Base-by-base conservation (phyloP, 352 stramenopile genomes). In the Phytophthora cajani region DNA sequence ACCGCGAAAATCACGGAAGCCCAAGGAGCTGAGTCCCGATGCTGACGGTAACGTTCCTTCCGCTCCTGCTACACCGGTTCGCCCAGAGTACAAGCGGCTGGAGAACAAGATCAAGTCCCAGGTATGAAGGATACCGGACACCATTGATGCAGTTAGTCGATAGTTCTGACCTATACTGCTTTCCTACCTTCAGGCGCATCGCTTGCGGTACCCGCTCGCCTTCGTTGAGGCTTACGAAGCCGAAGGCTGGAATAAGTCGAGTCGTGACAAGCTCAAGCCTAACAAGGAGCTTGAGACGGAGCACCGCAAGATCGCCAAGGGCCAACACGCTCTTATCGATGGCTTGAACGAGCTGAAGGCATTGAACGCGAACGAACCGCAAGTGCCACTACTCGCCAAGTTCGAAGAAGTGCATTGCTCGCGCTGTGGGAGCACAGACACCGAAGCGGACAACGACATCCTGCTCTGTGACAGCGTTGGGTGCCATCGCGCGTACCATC, bases 181-280 rank as follows among this genome's bases (percentile, higher is more conserved):
- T 54, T 54, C 14, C 11, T 66, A 38, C 10, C 27, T 53, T 33
- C 53, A 91, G 84, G 74, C 86, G 3, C 82, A 84, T 30, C 75
- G 80, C 42, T 61, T 93, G 25, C 71, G 81, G 2, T 94, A 92
- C 50, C 67, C 87, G 10, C 62, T 90, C 55, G 82, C 85, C n/a
- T 96, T 93, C 57, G 38, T 95, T n/a, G 87, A 96, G 17, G 87
- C 87, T 19, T 96, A 96, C 64, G 89, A 93, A 72, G 74, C 73
- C 0, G 83, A 95, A 40, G 89, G 89, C n/a, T 96, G 89, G 89
- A 83, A 84, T 23, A 85, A 84, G 23, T 79, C 84, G 38, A 94
- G 82, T 40, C 74, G 64, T 25, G 87, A 96, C 65, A 95, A 94
- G 64, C 77, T 96, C 38, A 94, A 95, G 53, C 89, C 89, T 2